Evolutionary conservation across 129 eudicot genomes (phyloP).

Genomic region (Mikania micrantha): DNA sequence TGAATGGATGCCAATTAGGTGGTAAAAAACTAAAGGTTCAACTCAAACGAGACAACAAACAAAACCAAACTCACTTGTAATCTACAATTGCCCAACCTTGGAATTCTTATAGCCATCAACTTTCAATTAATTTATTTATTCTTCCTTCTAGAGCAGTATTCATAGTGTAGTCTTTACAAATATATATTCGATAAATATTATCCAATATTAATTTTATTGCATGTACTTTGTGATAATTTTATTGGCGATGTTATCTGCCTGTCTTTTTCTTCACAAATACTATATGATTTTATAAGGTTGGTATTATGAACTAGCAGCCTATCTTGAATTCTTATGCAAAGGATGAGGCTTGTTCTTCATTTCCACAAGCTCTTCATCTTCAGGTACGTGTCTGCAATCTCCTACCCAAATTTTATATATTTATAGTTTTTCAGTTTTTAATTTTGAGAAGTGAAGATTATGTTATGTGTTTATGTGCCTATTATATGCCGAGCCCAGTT

Average conservation of each 20-base stretch:
- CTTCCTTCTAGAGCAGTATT: slow-evolving; percentile 30
- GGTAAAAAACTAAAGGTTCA: slow-evolving; percentile 93
- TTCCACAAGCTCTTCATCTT: slow-evolving; percentile 4
- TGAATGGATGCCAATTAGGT: slow-evolving; percentile 89
- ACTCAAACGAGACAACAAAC: slow-evolving; percentile 85
- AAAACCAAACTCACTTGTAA: slow-evolving; percentile 46
- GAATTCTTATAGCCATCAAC: slow-evolving; percentile 48
- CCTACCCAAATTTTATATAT: neutral
- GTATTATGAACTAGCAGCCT: slow-evolving; percentile 4
- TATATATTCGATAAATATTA: neutral
- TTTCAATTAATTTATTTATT: slow-evolving; percentile 78
- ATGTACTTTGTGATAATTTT: neutral
- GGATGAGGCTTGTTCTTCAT: slow-evolving; percentile 18
- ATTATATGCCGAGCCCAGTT: neutral
- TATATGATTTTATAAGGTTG: neutral
- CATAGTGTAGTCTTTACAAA: slow-evolving; percentile 20
- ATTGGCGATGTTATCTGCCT: neutral
- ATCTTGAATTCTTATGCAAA: slow-evolving; percentile 6
- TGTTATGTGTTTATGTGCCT: neutral
- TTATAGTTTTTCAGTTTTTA: neutral
- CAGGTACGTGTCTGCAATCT: slow-evolving; percentile 25
- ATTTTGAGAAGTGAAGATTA: neutral
- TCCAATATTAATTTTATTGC: neutral
- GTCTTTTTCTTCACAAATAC: neutral
- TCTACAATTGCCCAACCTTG: slow-evolving; percentile 55